phyloP scores from a whole-genome alignment of 2,329 filamentous ascomycete genomes.

The Ceratocystis smalleyi region DNA sequence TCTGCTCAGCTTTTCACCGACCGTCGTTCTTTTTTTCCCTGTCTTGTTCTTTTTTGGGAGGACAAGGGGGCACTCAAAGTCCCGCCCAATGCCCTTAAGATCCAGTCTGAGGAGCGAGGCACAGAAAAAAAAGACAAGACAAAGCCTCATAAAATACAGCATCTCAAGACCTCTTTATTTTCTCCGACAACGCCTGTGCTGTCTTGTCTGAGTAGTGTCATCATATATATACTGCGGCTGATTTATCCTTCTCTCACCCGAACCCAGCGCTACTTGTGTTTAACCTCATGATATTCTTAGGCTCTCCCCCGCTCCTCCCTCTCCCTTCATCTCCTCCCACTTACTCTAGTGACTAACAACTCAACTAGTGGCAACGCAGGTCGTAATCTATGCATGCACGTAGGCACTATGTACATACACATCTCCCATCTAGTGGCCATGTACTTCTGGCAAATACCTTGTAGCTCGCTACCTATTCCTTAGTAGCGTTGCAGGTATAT shows the following conservation, averaged over 20 bases:
- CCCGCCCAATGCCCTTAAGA: not conserved
- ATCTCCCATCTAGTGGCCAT: not conserved
- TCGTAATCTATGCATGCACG: conserved; percentile 1
- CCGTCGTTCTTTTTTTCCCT: no score
- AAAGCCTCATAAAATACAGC: not conserved
- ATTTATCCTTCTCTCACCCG: not conserved
- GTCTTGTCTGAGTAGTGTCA: conserved; percentile 1
- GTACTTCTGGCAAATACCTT: not conserved
- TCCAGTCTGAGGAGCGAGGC: not conserved
- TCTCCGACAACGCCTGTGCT: not conserved
- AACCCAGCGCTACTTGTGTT: not conserved
- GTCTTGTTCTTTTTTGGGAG: no score
- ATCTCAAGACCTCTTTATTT: not conserved
- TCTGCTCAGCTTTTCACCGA: not conserved
- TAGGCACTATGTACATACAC: not conserved
- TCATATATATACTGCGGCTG: not conserved
- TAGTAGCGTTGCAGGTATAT: not conserved
- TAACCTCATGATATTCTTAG: not conserved
- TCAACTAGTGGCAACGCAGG: not conserved
- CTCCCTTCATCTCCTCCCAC: not conserved
- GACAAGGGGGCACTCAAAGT: no score
- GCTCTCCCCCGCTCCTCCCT: not conserved
- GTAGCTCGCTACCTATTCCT: not conserved
- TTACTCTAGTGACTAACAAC: not conserved
- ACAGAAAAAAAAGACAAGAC: not conserved